Percentiles rank a stretch among this genome's conserved stretches.
Conservation (phyloP, 129 eudicot species). For the Calendula officinalis region DNA sequence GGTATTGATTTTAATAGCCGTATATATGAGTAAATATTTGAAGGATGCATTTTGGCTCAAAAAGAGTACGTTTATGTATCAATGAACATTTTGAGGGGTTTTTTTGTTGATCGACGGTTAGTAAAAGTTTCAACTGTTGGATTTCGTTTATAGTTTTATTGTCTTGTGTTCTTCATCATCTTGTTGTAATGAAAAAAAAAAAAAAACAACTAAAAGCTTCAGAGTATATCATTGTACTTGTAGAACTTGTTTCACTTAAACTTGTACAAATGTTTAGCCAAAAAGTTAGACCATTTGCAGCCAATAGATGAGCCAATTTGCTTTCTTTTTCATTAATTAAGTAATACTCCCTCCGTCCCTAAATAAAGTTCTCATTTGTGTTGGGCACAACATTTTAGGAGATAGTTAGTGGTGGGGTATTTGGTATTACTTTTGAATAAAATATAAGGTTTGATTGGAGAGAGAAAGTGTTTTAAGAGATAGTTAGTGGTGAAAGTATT, state of each 20-base stretch:
- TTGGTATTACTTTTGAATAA: too few species aligned
- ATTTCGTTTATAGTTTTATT: slow-evolving; percentile 18
- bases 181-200: slow-evolving; percentile 7
- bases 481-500: too few species aligned
- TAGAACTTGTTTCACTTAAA: too few species aligned
- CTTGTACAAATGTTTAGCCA: not conserved
- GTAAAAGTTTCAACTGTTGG: slow-evolving; percentile 13
- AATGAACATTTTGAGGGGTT: slow-evolving; percentile 18
- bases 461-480: too few species aligned
- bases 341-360: too few species aligned
- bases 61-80: slow-evolving; percentile 19
- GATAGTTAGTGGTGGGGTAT: too few species aligned
- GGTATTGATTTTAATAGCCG: slow-evolving; percentile 27
- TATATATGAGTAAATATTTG: slow-evolving; percentile 29
- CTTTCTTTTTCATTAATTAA: slow-evolving; percentile 4
- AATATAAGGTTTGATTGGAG: too few species aligned
- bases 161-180: slow-evolving; percentile 22
- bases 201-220: slow-evolving; percentile 6
- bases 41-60: slow-evolving; percentile 34
- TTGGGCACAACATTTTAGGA: too few species aligned
- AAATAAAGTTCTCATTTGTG: too few species aligned
- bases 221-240: not conserved
- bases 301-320: slow-evolving; percentile 2
- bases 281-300: not conserved
- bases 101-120: too few species aligned